Evolutionary conservation across 345 rosid genomes (phyloP).

Genomic region (Eucalyptus curtisii): DNA sequence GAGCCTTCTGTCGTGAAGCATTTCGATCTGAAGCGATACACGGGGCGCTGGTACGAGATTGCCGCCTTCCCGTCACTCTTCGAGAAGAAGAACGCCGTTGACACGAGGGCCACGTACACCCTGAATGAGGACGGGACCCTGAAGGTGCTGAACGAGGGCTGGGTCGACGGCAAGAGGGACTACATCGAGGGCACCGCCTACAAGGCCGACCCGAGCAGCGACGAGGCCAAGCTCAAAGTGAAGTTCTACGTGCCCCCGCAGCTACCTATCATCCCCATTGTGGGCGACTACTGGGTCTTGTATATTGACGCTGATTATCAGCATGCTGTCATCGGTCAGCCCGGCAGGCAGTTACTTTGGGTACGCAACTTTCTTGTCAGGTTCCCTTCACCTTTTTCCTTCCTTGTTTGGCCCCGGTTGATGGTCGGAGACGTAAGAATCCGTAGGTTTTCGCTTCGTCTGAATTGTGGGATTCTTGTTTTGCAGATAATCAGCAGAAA

Average conservation of each 20-base stretch:
- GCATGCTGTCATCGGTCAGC: conserved; percentile 66
- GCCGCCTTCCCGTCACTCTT: conserved; percentile 68
- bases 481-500: neutral
- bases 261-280: conserved; percentile 68
- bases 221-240: conserved; percentile 88
- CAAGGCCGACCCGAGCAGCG: conserved; percentile 63
- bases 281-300: conserved; percentile 80
- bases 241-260: conserved; percentile 79
- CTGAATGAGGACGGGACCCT: conserved; percentile 63
- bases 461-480: neutral
- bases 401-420: neutral
- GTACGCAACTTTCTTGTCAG: conserved; percentile 8
- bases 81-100: conserved; percentile 59
- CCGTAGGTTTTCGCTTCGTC: neutral
- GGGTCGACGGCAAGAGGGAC: conserved; percentile 57
- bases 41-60: conserved; percentile 94
- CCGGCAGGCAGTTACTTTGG: conserved; percentile 68
- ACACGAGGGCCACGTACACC: conserved; percentile 79
- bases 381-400: neutral
- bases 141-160: conserved; percentile 73
- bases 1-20: neutral
- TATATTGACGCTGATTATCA: conserved; percentile 50
- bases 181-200: conserved; percentile 55
- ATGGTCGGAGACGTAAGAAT: neutral
- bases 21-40: conserved; percentile 44